A percentile compares a stretch with the other conserved stretches of the same genome.
phyloP scores from a whole-genome alignment of 2,329 filamentous ascomycete genomes.

The Zelopaecilomyces penicillatus region DNA sequence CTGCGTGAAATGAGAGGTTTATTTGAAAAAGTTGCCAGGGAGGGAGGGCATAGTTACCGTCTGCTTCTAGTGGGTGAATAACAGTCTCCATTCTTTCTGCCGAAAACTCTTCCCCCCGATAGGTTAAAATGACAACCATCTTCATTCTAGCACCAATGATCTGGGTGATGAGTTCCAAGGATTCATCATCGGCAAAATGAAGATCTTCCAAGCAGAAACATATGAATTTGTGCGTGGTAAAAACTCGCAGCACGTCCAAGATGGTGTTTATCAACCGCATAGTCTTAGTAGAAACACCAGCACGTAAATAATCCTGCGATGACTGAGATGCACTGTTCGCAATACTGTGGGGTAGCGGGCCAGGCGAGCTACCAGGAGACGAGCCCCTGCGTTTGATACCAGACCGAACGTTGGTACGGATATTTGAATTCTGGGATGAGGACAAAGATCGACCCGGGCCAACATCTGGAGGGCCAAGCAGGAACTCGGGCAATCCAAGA shows the following conservation, averaged over 20 bases:
- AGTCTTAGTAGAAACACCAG: slow-evolving; percentile 50
- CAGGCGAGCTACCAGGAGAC: slow-evolving; percentile 39
- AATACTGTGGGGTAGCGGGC: slow-evolving; percentile 22
- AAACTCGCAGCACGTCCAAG: slow-evolving; percentile 72
- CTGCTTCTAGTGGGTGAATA: slow-evolving; percentile 44
- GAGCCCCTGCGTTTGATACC: slow-evolving; percentile 37
- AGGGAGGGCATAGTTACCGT: slow-evolving; percentile 30
- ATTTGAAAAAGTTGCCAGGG: not conserved
- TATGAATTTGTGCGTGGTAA: slow-evolving; percentile 77
- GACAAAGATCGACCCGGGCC: slow-evolving; percentile 28
- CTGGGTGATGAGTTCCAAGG: slow-evolving; percentile 71
- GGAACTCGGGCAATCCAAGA: slow-evolving; percentile 61
- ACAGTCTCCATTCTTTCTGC: slow-evolving; percentile 46
- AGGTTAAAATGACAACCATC: slow-evolving; percentile 74
- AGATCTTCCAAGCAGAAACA: slow-evolving; percentile 85
- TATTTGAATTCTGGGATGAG: slow-evolving; percentile 23
- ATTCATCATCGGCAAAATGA: slow-evolving; percentile 85
- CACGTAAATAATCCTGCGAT: slow-evolving; percentile 52
- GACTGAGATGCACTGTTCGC: slow-evolving; percentile 37
- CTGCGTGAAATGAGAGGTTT: no score
- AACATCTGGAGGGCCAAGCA: slow-evolving; percentile 44
- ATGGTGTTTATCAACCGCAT: slow-evolving; percentile 82
- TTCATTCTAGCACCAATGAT: slow-evolving; percentile 72
- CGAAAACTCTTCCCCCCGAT: slow-evolving; percentile 57
- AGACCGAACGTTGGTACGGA: slow-evolving; percentile 23